Evolutionary conservation across 2,329 filamentous ascomycete genomes (phyloP), one percentile per base, ranked within the genome.

Genomic region (Diaporthe helianthi): DNA sequence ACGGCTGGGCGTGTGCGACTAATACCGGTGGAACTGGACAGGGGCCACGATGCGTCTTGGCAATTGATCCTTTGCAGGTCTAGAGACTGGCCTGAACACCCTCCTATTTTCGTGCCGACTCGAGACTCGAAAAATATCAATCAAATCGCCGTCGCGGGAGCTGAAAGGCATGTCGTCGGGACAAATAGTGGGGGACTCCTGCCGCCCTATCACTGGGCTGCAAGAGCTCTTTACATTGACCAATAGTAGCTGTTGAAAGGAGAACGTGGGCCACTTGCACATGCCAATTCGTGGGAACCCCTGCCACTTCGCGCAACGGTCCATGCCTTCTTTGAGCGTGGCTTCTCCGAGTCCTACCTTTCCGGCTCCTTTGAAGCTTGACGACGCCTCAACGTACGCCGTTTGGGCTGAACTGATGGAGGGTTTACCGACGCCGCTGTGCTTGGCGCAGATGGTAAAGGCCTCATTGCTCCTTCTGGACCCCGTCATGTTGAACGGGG

Each of bases 211-310:
- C 53, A 67, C 3, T 31, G 26, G n/a, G 65, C 58, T 17, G 33
- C 22, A 44, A 41, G n/a, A 22, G 44, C 44, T 17, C 1, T 10
- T 9, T 13, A 10, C 24, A 29, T 46, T 38, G 51, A 15, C 70
- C 67, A 71, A 71, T 71, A 15, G 52, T 10, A 58, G n/a, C 24
- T 36, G 3, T 38, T 22, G 7, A 26, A 29, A 4, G 6, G 2
- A 36, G 22, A 69, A 71, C 67, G 70, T 71, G 67, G 64, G 31
- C 63, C 61, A 52, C 54, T 61, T 63, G 17, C 46, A 52, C 44
- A 52, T 65, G 67, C 33, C 70, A 64, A 71, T 69, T 71, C 67
- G 70, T 67, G 70, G 55, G 12, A 47, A 60, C 51, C 60, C 58
- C 52, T 58, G 65, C 60, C 63, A 22, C 9, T 46, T 60, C 65